Conservation (phyloP, 1,139 yeast genomes). For the Hemisphaericaspora lyxosophila region DNA sequence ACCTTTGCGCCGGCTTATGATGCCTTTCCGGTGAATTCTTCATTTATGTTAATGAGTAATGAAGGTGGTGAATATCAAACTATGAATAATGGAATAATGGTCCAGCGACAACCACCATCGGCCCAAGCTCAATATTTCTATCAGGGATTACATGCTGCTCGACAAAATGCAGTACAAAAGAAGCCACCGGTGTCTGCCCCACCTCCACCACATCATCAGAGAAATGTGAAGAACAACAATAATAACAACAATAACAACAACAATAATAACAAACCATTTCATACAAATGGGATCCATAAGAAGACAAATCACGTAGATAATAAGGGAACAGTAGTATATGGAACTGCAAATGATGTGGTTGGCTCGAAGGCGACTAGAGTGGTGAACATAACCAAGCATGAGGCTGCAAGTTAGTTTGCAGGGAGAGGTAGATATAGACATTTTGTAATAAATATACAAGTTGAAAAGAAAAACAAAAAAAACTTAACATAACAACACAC, state of each 20-base stretch:
- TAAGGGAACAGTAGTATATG: slow-evolving; percentile 3
- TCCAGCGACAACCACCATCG: slow-evolving; percentile 2
- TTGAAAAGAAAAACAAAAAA: no score
- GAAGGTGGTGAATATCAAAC: neutral
- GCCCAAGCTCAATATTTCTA: neutral
- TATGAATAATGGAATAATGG: neutral
- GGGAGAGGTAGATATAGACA: no score
- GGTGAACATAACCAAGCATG: slow-evolving; percentile 3
- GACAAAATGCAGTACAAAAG: neutral
- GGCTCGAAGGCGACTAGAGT: slow-evolving; percentile 11
- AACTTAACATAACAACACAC: no score
- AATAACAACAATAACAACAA: slow-evolving; percentile 6
- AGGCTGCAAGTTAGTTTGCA: slow-evolving; percentile 1
- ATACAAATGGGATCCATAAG: neutral
- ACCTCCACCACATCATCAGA: neutral
- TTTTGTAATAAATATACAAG: no score
- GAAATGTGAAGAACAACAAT: no score
- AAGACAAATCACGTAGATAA: slow-evolving; percentile 5
- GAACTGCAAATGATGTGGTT: slow-evolving; percentile 12
- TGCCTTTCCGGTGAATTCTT: slow-evolving; percentile 7
- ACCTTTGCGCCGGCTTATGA: slow-evolving; percentile 10
- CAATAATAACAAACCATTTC: slow-evolving; percentile 3
- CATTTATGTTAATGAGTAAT: slow-evolving; percentile 8
- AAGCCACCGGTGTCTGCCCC: neutral
- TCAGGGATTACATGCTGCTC: neutral